These are phyloP conservation scores for Kwoniella newhampshirensis DNA, from an alignment of 768 basidiomycete species.

Conservation along the genomic window DNA sequence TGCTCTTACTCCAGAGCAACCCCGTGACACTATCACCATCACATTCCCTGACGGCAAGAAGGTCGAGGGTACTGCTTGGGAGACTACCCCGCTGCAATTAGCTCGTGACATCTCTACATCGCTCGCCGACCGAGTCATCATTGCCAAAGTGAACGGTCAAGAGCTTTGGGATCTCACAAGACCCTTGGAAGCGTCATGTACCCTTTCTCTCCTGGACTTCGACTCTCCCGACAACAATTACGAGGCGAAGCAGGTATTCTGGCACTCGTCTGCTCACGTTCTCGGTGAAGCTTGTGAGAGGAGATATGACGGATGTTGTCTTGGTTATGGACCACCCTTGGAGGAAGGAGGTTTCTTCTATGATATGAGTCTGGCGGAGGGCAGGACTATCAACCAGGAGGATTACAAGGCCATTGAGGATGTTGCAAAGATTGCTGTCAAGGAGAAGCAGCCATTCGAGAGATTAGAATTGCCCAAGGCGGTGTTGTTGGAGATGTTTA, in stretches of 20 bases:
- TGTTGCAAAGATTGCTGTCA: constrained; percentile 78
- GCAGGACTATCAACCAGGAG: constrained; percentile 69
- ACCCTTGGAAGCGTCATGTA: constrained; percentile 81
- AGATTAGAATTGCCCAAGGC: constrained; percentile 90
- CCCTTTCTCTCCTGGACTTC: constrained; percentile 84
- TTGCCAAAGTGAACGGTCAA: constrained; percentile 71
- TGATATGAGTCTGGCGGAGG: constrained; percentile 68
- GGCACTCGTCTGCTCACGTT: constrained; percentile 99
- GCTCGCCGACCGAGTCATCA: constrained; percentile 83
- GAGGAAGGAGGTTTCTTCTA: constrained; percentile 97
- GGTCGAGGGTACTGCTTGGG: constrained; percentile 84
- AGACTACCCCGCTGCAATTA: constrained; percentile 87
- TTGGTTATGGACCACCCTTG: constrained; percentile 94
- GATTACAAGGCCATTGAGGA: constrained; percentile 92
- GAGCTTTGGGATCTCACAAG: constrained; percentile 91
- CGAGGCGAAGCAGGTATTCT: constrained; percentile 92
- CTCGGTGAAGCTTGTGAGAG: constrained; percentile 94
- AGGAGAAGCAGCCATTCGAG: constrained; percentile 97
- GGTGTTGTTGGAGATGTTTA: constrained; percentile 93
- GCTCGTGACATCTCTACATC: constrained; percentile 84
- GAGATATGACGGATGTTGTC: constrained; percentile 87
- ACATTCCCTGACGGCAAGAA: constrained; percentile 83
- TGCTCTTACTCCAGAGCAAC: constrained; percentile 58
- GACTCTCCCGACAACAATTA: constrained; percentile 57
- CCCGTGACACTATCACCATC: constrained; percentile 76